Evolutionary conservation across 2,329 filamentous ascomycete genomes (phyloP), one percentile per base, ranked within the genome.

Genomic region (Claviceps sorghi): DNA sequence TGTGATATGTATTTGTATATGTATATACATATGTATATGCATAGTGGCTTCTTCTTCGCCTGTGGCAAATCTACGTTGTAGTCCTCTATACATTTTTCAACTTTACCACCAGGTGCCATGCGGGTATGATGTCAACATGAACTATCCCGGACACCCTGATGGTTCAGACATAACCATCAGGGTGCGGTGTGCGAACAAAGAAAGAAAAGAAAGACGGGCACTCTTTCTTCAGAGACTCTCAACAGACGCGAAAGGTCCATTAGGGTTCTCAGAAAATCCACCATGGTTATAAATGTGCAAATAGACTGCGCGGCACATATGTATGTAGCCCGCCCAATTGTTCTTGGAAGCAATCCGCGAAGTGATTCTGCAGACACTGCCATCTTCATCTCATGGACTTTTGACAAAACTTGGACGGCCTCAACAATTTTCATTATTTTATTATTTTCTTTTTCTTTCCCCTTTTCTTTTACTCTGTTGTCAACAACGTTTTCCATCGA

Each of bases 91-190:
- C n/a, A 44, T 44, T 19, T 19, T 21, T 22, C 15, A 3, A 32
- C 11, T 42, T 15, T 26, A 26, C 15, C 29, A 15, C 15, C 13
- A n/a, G 13, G 6, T 44, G n/a, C 8, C n/a, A 4, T 30, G 42
- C 17, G 7, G 22, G 11, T 5, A 26, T 46, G 42, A 38, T 19
- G 19, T 30, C 42, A 19, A 17, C 26, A 26, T 26, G 26, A 5
- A 26, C 42, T 22, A 9, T 6, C 10, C 6, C 9, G 30, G 26
- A 40, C 19, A 55, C 53, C 53, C 40, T 55, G 53, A 55, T 55
- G 53, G 53, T 30, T 47, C 49, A 22, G 21, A 3, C 17, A 3
- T 11, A n/a, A 30, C 53, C 53, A 53, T 55, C 53, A 55, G 34
- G 53, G 53, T 55, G 42, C n/a, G 53, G 53, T 55, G 42, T 22